These are phyloP conservation scores for Penicillium sp. DNA, from an alignment of 2,329 filamentous ascomycete species.

Conservation along the genomic window DNA sequence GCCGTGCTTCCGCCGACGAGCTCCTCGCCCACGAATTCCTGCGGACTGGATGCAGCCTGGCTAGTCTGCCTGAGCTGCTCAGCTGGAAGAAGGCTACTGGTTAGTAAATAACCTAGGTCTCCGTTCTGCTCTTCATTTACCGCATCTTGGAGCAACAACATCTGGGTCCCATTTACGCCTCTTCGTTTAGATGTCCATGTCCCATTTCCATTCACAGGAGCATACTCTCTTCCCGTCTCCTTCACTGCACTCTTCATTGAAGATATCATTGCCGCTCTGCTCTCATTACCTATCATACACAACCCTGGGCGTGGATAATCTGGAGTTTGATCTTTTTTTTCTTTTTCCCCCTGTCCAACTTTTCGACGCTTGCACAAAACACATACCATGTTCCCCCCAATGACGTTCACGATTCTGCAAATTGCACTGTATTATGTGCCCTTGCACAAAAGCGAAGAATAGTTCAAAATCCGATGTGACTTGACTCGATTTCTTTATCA, in stretches of 20 bases:
- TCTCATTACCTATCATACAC: constrained; percentile 13
- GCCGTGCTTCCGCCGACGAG: constrained; percentile 85
- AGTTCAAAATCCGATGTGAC: constrained; percentile 8
- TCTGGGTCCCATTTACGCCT: constrained; percentile 32
- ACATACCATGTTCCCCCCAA: constrained; percentile 11
- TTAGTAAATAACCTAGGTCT: constrained; percentile 27
- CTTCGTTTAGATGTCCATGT: constrained; percentile 22
- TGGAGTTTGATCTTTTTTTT: constrained; percentile 24
- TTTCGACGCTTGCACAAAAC: constrained; percentile 13
- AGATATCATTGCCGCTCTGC: neutral
- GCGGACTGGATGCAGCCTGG: constrained; percentile 81
- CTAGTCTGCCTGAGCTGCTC: constrained; percentile 80
- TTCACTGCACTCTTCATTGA: constrained; percentile 1
- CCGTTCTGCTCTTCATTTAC: constrained; percentile 4
- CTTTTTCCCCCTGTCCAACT: neutral
- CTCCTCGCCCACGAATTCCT: constrained; percentile 90
- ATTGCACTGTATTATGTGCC: constrained; percentile 11
- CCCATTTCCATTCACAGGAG: constrained; percentile 26
- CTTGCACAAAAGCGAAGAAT: constrained; percentile 15
- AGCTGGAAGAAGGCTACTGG: constrained; percentile 57
- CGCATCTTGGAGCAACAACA: constrained; percentile 30
- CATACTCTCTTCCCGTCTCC: neutral
- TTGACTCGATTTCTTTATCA: neutral
- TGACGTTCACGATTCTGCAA: constrained; percentile 15
- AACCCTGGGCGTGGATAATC: constrained; percentile 32